Base-by-base conservation (phyloP, 2,329 filamentous ascomycete genomes). In the Hypoxylon sp. region DNA sequence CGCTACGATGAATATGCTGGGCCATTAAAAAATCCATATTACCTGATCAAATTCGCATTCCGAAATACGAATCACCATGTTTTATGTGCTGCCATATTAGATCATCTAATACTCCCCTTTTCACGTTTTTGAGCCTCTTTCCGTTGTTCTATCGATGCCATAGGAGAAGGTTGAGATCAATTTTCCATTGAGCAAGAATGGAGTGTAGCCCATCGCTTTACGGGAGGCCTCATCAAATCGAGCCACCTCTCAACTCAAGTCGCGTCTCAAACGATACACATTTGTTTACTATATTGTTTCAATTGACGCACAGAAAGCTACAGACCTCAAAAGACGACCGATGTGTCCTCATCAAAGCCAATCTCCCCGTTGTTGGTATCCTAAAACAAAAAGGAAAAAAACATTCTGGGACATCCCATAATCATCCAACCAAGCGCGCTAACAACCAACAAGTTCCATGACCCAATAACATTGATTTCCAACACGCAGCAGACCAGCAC, bases 341-440 rank as follows among this genome's bases (percentile, higher is more conserved):
- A 11, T 8, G 40, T 37, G 8, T 44, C 17, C 40, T 44, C n/a
- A 6, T 5, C 17, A 5, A 44, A 17, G 7, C 17, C 17, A 22
- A 22, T 44, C 14, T 44, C 17, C 40, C 11, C 3, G 14, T 20
- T 7, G 40, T 44, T 44, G 40, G 40, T 44, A 44, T 44, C 40
- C 40, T 44, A 44, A 8, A 44, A 44, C 10, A 44, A 44, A 44
- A 22, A 22, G 17, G 10, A 44, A 22, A 11, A 20, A 22, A 44
- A 17, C 2, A 42, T 42, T 44, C 7, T 35, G 30, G 40, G 54
- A 46, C 17, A 57, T 42, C 54, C 33, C 37, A 20, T 56, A 22
- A 27, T 7, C 53, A 56, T 4, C 53, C 14, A 17, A 17, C n/a
- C 48, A 51, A 51, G 13, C 48, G 33, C 13, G 48, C 27, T 40